Percentiles rank a stretch among this genome's conserved stretches.
phyloP scores from a whole-genome alignment of 257 asterid species.

The Primulina eburnea region DNA sequence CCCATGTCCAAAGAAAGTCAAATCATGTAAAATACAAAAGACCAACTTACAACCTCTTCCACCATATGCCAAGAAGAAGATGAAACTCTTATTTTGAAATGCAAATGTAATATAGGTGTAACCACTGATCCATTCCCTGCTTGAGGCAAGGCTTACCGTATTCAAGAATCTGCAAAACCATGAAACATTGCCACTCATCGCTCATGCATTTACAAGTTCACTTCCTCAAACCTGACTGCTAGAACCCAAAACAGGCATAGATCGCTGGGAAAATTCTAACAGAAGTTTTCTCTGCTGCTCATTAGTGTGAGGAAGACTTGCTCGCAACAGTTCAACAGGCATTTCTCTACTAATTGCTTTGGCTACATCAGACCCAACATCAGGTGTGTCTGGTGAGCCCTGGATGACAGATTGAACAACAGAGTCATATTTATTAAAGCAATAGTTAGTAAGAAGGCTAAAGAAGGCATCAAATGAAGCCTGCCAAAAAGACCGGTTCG shows the following conservation, averaged over 20 bases:
- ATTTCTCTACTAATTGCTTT: constrained; percentile 59
- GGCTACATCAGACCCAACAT: constrained; percentile 49
- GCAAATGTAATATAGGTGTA: constrained; percentile 10
- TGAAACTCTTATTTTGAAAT: background rate
- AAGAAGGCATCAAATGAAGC: constrained; percentile 79
- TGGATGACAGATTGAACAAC: constrained; percentile 48
- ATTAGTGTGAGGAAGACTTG: constrained; percentile 71
- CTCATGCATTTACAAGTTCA: constrained; percentile 14
- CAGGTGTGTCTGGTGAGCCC: constrained; percentile 37
- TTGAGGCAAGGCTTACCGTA: background rate
- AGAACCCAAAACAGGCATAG: constrained; percentile 50
- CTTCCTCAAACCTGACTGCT: constrained; percentile 32
- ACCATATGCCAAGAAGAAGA: constrained; percentile 17
- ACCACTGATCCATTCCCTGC: background rate
- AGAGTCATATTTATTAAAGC: constrained; percentile 64
- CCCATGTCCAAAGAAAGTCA: constrained; percentile 20
- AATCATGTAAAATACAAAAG: constrained; percentile 21
- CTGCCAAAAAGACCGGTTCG: constrained; percentile 69
- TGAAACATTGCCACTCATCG: background rate
- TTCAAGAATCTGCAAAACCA: background rate
- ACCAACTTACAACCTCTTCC: constrained; percentile 21
- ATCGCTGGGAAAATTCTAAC: constrained; percentile 56
- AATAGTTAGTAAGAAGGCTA: constrained; percentile 56
- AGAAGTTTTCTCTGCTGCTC: constrained; percentile 62
- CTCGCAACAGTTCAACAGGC: constrained; percentile 74